Evolutionary conservation across 805 yeast genomes (phyloP).

Genomic region (Kodamaea kakaduensis): DNA sequence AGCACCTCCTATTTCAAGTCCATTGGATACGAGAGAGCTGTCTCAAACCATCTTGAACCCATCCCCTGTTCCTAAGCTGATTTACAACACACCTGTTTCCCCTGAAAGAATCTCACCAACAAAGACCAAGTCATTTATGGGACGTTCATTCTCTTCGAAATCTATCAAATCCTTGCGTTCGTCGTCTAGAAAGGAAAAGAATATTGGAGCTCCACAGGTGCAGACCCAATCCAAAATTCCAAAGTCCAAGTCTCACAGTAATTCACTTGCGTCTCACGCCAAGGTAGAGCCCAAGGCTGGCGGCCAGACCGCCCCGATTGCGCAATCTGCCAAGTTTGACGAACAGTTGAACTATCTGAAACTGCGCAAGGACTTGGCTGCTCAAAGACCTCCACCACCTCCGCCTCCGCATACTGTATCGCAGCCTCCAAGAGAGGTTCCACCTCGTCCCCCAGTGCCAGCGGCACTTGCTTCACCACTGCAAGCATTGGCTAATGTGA

Average conservation of each 20-base stretch:
- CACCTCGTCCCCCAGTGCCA: slow-evolving; percentile 6
- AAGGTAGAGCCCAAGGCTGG: slow-evolving; percentile 22
- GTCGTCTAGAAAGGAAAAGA: slow-evolving; percentile 21
- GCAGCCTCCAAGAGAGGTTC: slow-evolving; percentile 1
- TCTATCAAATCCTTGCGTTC: slow-evolving; percentile 30
- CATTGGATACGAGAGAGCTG: slow-evolving; percentile 2
- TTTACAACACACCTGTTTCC: slow-evolving; percentile 12
- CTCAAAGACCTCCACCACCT: slow-evolving; percentile 42
- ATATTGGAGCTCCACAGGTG: slow-evolving; percentile 14
- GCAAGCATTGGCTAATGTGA: slow-evolving; percentile 18
- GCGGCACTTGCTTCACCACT: slow-evolving; percentile 17
- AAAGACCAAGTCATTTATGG: slow-evolving; percentile 19
- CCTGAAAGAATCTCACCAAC: slow-evolving; percentile 14
- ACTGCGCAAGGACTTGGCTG: slow-evolving; percentile 23
- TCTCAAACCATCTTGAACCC: slow-evolving; percentile 4
- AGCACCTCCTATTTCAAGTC: slow-evolving; percentile 3
- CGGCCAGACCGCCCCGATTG: slow-evolving; percentile 35
- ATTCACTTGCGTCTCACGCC: slow-evolving; percentile 30
- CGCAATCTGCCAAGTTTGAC: slow-evolving; percentile 27
- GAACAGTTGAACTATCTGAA: slow-evolving; percentile 14
- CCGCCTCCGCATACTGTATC: slow-evolving; percentile 24
- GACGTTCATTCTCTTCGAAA: slow-evolving; percentile 37
- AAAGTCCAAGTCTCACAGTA: slow-evolving; percentile 40
- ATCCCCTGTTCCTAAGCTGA: slow-evolving; percentile 4
- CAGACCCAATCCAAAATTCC: slow-evolving; percentile 23